These are phyloP conservation scores for Suillus brevipes DNA, from an alignment of 768 basidiomycete species.

Conservation along the genomic window DNA sequence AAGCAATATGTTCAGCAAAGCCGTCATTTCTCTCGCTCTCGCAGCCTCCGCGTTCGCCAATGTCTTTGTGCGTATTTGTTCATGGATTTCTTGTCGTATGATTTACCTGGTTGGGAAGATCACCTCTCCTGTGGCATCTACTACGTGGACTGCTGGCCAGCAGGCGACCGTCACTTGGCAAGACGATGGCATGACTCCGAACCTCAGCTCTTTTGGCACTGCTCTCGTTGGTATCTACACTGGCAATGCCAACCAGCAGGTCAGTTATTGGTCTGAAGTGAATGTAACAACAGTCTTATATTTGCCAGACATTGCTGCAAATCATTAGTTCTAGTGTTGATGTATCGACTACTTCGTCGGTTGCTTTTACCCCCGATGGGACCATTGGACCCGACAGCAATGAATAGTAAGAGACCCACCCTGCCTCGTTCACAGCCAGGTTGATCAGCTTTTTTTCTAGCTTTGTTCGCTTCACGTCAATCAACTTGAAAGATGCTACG, in stretches of 20 bases:
- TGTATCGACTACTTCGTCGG: constrained; percentile 46
- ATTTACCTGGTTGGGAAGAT: constrained; percentile 40
- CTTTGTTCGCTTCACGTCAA: constrained; percentile 78
- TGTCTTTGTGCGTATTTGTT: constrained; percentile 47
- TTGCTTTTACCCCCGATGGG: constrained; percentile 53
- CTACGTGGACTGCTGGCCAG: constrained; percentile 52
- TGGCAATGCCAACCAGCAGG: constrained; percentile 65
- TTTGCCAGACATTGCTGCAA: constrained; percentile 57
- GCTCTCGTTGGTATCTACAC: constrained; percentile 58
- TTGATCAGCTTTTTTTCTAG: constrained; percentile 32
- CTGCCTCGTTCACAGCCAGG: not conserved
- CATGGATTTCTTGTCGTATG: not conserved
- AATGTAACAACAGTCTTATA: constrained; percentile 14
- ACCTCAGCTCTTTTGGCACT: constrained; percentile 51
- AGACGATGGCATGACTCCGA: constrained; percentile 51
- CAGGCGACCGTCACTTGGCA: constrained; percentile 55
- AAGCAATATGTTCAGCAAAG: constrained; percentile 51
- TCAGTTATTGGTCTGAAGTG: constrained; percentile 24
- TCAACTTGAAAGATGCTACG: constrained; percentile 48
- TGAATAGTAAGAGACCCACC: constrained; percentile 49
- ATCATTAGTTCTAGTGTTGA: constrained; percentile 46
- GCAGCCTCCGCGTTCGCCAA: constrained; percentile 54
- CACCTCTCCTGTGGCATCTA: constrained; percentile 51
- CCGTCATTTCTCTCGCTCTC: constrained; percentile 50
- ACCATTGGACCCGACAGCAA: constrained; percentile 53